Evolutionary conservation across 176 grass and related monocot species (phyloP).

Genomic region (Rhipidocladum racemiflorum): DNA sequence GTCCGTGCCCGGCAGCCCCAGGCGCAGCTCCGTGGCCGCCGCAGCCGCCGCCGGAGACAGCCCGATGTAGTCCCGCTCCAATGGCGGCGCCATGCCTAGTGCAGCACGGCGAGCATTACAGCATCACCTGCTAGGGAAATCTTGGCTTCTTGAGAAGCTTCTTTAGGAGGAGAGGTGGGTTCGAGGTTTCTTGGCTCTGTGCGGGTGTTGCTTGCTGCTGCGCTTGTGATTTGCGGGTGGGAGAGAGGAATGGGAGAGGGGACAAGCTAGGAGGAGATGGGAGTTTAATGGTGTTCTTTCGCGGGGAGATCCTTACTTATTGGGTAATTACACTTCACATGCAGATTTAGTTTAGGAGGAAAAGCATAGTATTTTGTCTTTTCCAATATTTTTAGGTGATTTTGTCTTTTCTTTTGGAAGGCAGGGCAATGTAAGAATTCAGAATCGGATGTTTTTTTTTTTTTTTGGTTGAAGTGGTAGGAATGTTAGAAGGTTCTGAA

Average conservation of each 20-base stretch:
- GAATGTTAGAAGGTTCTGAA: neutral
- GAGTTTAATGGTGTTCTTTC: conserved; percentile 34
- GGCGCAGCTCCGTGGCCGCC: conserved; percentile 64
- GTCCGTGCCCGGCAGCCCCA: conserved; percentile 62
- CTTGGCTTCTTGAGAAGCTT: conserved; percentile 1
- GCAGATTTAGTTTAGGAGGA: no score
- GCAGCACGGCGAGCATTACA: conserved; percentile 21
- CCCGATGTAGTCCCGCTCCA: conserved; percentile 81
- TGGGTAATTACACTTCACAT: neutral
- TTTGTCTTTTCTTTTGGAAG: conserved; percentile 33
- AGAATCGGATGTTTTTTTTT: neutral
- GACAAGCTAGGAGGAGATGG: neutral
- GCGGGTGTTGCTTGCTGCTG: conserved; percentile 10
- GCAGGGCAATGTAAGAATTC: neutral
- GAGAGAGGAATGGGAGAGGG: neutral
- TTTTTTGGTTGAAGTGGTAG: neutral
- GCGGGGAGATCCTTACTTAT: neutral
- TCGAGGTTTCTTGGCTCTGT: conserved; percentile 43
- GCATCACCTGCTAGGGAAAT: neutral
- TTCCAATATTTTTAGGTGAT: conserved; percentile 2
- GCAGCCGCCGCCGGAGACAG: conserved; percentile 43
- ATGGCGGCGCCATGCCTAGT: conserved; percentile 49
- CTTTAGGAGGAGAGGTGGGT: neutral
- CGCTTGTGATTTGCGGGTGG: conserved; percentile 18
- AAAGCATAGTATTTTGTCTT: no score